Conservation (phyloP, 179 eudicot genomes). For the Silene coronaria region DNA sequence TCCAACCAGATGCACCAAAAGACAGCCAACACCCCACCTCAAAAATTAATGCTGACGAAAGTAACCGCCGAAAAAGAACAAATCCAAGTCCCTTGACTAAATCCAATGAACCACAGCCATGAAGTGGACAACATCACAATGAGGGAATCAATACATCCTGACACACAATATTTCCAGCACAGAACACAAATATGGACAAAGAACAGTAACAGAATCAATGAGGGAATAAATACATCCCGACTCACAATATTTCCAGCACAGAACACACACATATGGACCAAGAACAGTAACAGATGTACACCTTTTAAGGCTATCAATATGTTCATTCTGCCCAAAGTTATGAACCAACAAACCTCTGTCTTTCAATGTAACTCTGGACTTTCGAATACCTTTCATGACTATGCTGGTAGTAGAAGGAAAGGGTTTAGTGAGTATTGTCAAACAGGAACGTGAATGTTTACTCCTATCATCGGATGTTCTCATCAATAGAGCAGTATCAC, state of each 20-base stretch:
- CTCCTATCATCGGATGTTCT: not conserved
- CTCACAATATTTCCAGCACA: not conserved
- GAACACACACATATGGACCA: no score
- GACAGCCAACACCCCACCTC: no score
- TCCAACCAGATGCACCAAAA: no score
- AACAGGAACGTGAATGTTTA: not conserved
- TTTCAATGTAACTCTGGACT: no score
- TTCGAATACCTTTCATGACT: not conserved
- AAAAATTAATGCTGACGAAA: no score
- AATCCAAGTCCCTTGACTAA: not conserved
- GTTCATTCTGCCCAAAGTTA: conserved; percentile 1
- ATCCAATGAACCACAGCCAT: not conserved
- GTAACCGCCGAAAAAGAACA: not conserved
- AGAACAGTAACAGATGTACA: no score
- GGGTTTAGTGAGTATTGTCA: not conserved
- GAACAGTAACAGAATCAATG: no score
- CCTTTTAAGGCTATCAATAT: not conserved
- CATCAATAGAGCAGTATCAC: not conserved
- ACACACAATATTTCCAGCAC: no score
- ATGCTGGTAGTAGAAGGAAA: not conserved
- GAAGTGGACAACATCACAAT: not conserved
- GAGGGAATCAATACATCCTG: no score
- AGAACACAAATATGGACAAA: no score
- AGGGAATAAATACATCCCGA: not conserved
- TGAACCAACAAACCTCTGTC: no score